Evolutionary conservation across 306 rosid genomes (phyloP), one percentile per base, ranked within the genome.

Genomic region (Cicer arietinum): DNA sequence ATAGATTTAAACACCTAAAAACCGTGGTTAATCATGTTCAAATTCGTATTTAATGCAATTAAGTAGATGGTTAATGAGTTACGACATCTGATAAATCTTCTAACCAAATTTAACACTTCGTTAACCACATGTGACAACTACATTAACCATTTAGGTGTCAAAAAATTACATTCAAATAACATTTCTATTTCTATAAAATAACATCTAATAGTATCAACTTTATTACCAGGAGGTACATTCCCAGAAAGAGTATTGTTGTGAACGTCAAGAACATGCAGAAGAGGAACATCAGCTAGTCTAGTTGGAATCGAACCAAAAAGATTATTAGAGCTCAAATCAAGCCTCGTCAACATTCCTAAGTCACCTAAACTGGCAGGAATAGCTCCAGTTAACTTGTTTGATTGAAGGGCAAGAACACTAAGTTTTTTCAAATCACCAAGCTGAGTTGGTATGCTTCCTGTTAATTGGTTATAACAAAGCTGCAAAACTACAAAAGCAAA

Each of bases 231-330:
- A 75, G 98, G 96, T 44, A 94, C 90, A 80, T 76, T 87, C 82
- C 98, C 98, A 18, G 98, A 90, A 65, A 94, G 98, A 0, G 92
- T 79, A 53, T 94, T 94, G 81, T 91, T 94, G 47, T 87, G 90
- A 83, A 94, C 77, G 71, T 94, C 93, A 3, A 94, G 85, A 72
- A 89, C 88, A 74, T 85, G 87, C 22, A 94, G 85, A 16, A 67
- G 83, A 13, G 90, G 87, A 8, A 89, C 88, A 67, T 90, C 89
- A 2, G 97, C 96, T 8, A 94, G 82, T 62, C 71, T 91, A 3
- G 86, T 67, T 46, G 98, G 98, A 80, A 94, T 86, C 5, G 98
- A 90, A 80, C 98, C 98, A 65, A 94, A 94, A 39, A 92, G 96
- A 69, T 54, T 71, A 68, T 92, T 92, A 56, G 81, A 89, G 64